A percentile compares a stretch with the other conserved stretches of the same genome.
Evolutionary conservation across 2,329 filamentous ascomycete genomes (phyloP).

Genomic region (Ophiostoma ips): DNA sequence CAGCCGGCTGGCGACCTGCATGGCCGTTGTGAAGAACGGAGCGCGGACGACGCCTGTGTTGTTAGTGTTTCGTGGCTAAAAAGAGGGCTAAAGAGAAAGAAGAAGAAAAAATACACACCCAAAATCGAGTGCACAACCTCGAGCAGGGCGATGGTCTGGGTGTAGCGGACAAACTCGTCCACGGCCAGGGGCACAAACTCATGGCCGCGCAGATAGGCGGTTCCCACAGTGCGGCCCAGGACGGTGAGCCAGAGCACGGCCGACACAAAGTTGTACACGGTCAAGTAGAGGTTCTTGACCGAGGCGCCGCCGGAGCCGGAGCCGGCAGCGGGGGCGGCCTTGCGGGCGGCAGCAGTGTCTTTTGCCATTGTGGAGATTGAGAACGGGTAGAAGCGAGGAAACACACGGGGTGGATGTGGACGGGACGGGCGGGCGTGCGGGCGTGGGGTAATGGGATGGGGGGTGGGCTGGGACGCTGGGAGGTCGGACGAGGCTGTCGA

Average conservation of each 20-base stretch:
- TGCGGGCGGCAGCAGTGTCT: neutral
- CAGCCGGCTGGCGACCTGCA: constrained; percentile 81
- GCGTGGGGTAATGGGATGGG: too few relatives aligned
- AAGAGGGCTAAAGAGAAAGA: too few relatives aligned
- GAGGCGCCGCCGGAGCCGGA: constrained; percentile 9
- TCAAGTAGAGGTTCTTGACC: constrained; percentile 54
- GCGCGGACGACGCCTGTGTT: constrained; percentile 74
- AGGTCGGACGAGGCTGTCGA: neutral
- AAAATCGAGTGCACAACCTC: constrained; percentile 72
- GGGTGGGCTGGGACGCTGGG: neutral
- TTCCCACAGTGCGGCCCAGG: constrained; percentile 48
- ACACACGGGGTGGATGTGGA: too few relatives aligned
- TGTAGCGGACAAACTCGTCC: constrained; percentile 59
- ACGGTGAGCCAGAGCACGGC: constrained; percentile 67
- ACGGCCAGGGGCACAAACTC: constrained; percentile 45
- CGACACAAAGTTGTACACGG: constrained; percentile 72
- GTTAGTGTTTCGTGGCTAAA: too few relatives aligned
- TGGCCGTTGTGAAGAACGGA: constrained; percentile 68
- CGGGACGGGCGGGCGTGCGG: too few relatives aligned
- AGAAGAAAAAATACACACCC: constrained; percentile 38
- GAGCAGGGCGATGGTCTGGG: constrained; percentile 69
- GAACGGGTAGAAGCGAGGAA: too few relatives aligned
- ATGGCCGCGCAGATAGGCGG: constrained; percentile 41
- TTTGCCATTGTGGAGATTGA: neutral
- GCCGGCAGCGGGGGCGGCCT: constrained; percentile 20